Base-by-base conservation (phyloP, 805 yeast genomes). In the Metschnikowia lachancei region DNA sequence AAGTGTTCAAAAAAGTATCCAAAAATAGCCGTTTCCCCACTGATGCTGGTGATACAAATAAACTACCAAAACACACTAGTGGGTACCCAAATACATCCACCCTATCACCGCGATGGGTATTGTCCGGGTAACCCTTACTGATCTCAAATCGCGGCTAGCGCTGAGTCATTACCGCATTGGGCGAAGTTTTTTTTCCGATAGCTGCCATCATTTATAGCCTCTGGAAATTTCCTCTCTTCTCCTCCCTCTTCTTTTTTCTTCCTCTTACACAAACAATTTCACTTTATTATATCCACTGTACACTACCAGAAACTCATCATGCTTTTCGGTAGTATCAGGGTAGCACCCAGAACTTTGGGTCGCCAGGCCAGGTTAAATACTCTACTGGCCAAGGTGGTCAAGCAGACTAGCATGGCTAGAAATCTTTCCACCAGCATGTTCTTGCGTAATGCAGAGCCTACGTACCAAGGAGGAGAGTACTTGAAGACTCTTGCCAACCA, bases 401-500 rank as follows among this genome's bases (percentile, higher is more conserved):
- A 30, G 29, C 40, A 9, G 30, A 33, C 43, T 17, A 20, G n/a
- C 8, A 13, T 38, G 7, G 46, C 37, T 19, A 39, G 39, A 18
- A 39, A 11, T 8, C n/a, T 45, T 13, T 45, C 48, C 16, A 22
- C 44, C 17, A 36, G 34, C 24, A 31, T 38, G 12, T 33, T 30
- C 19, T 35, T 40, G 38, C 35, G 39, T 31, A 36, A 40, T 20
- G 36, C 39, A 24, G 46, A 48, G 39, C 65, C 70, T 12, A 53
- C 72, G 3, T 83, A 83, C 60, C 83, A 81, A 26, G 89, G 88
- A 41, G 83, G 82, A 26, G 80, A 80, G 20, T 74, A 83, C 45
- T 66, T 83, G 48, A 73, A 77, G 34, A 70, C 75, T 6, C 80
- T 81, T 64, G 70, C 70, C 19, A 84, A 78, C 55, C 84, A 82